Evolutionary conservation across 2,329 filamentous ascomycete genomes (phyloP).

Genomic region (Parafenestella ontariensis): DNA sequence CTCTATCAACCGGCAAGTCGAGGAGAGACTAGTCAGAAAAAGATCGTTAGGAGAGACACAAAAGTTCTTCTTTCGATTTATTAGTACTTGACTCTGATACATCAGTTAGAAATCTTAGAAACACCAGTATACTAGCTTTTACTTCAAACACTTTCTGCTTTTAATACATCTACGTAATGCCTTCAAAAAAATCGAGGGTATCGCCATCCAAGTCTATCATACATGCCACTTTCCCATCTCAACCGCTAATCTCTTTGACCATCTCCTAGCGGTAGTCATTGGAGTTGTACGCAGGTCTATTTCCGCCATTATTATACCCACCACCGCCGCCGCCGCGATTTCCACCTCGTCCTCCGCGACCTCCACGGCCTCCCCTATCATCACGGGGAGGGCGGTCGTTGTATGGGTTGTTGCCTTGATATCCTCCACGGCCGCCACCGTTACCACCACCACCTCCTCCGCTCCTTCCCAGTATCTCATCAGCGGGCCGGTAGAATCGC

Average conservation of each 20-base stretch:
- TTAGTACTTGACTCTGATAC: too few species aligned
- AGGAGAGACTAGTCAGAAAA: too few species aligned
- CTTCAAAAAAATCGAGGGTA: not conserved
- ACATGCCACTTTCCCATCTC: not conserved
- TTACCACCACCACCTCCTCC: constrained; percentile 23
- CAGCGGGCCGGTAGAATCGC: constrained; percentile 32
- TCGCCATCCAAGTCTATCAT: not conserved
- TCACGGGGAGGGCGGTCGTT: constrained; percentile 26
- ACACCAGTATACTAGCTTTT: too few species aligned
- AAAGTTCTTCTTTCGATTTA: too few species aligned
- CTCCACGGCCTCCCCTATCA: constrained; percentile 21
- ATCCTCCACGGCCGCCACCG: constrained; percentile 20
- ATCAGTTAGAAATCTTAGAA: too few species aligned
- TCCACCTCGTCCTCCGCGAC: constrained; percentile 36
- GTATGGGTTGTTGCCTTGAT: constrained; percentile 30
- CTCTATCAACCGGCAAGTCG: too few species aligned
- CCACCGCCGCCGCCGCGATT: constrained; percentile 31
- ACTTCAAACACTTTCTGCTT: too few species aligned
- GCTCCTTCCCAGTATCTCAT: constrained; percentile 33
- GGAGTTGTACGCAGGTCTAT: constrained; percentile 22
- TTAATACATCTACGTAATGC: too few species aligned
- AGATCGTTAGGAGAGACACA: too few species aligned
- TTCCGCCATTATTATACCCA: constrained; percentile 19
- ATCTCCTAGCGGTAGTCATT: constrained; percentile 20
- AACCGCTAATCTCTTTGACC: not conserved